Evolutionary conservation across 805 yeast species (phyloP), one percentile per base, ranked within the genome.

Genomic region (Monosporozyma unispora): DNA sequence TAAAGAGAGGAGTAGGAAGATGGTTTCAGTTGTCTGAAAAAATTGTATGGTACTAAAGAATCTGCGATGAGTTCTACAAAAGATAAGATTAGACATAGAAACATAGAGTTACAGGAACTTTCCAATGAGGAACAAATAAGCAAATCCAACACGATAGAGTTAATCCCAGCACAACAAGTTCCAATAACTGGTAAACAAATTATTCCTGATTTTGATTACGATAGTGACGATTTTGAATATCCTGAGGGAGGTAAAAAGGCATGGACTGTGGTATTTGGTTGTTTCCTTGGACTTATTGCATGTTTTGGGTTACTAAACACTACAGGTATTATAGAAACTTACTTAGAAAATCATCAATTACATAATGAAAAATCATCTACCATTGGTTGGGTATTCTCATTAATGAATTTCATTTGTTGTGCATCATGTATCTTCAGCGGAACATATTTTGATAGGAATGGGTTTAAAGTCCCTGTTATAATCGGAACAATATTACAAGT

Each of bases 241-340:
- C 84, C 84, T 0, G 84, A 82, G 54, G 87, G 87, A 16, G 87
- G 87, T 0, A 47, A 63, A 37, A 57, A 61, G 51, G 86, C 87
- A 0, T 79, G 80, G 68, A 51, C 63, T 2, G 82, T 79, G 2
- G 75, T 79, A 0, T 61, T 79, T 23, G 88, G 87, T 2, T 70
- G 79, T 2, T 80, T 80, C 56, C 61, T 77, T 40, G 87, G 86
- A 0, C 68, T 78, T 33, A 65, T 74, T 2, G 76, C 78, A 2
- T 70, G 71, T 40, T 74, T 80, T 51, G 88, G 89, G 1, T 54
- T 79, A 35, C 62, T 78, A 52, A 82, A 82, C 57, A 64, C 81
- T 2, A 69, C 76, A 37, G 87, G 88, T 54, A 83, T 80, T 3
- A 71, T 82, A 38, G 82, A 82, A 62, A 73, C 82, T 0, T 79